These are phyloP conservation scores for Bolboschoenoplectus hybrid DNA, from an alignment of 202 grass and related monocot genomes.

Conservation along the genomic window DNA sequence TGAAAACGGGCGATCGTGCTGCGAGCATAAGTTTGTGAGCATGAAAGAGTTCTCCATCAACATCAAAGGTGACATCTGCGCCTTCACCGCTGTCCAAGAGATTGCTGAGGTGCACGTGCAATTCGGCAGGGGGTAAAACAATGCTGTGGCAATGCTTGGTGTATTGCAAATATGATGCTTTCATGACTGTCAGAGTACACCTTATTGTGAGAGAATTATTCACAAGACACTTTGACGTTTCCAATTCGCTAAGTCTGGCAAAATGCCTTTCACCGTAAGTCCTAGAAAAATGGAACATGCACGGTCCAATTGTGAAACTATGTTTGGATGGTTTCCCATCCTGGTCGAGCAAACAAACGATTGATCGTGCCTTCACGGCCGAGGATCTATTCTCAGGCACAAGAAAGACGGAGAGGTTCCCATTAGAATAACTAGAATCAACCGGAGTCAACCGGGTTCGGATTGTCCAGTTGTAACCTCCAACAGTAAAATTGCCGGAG, in stretches of 20 bases:
- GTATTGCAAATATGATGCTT: neutral
- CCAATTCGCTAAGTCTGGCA: neutral
- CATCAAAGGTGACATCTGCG: neutral
- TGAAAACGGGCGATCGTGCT: constrained; percentile 4
- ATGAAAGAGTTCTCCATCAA: neutral
- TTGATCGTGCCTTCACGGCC: neutral
- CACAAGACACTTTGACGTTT: neutral
- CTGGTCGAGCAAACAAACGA: neutral
- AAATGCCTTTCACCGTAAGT: neutral
- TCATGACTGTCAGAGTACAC: neutral
- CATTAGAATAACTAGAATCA: neutral
- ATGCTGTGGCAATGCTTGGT: neutral
- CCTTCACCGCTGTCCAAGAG: neutral
- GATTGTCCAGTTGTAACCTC: neutral
- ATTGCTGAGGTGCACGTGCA: neutral
- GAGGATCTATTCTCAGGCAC: neutral
- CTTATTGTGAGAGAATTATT: constrained; percentile 1
- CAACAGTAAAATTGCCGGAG: neutral
- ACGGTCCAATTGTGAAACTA: neutral
- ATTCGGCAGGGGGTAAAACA: neutral
- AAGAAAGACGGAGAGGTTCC: neutral
- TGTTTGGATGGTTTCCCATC: neutral
- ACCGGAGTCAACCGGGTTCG: neutral
- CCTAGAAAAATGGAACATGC: neutral
- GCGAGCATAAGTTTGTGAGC: neutral